Percentiles rank a stretch among this genome's conserved stretches.
phyloP scores from a whole-genome alignment of 83 land plant species.

The Diphasiastrum complanatum region DNA sequence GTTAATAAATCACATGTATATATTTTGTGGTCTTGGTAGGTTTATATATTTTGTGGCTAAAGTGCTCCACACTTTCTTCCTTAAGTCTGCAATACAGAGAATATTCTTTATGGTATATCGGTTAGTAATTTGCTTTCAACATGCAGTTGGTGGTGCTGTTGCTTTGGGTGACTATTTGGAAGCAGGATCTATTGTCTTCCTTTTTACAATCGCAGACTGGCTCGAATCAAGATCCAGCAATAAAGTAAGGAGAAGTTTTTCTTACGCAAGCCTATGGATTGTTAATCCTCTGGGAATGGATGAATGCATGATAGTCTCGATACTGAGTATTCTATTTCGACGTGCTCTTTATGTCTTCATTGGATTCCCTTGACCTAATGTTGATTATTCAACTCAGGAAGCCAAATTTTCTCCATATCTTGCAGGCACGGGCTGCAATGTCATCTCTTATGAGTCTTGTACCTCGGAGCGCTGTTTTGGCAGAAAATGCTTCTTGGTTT shows the following conservation, averaged over 20 bases:
- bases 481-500: no score
- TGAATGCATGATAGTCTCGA: no score
- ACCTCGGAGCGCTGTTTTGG: slow-evolving; percentile 63
- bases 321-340: background rate
- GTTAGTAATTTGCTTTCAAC: no score
- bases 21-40: no score
- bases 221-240: slow-evolving; percentile 69
- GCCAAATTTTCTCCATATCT: background rate
- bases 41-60: no score
- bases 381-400: background rate
- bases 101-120: no score
- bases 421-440: slow-evolving; percentile 71
- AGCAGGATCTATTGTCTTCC: slow-evolving; percentile 77
- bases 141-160: slow-evolving; percentile 68
- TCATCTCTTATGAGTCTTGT: slow-evolving; percentile 64
- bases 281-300: no score
- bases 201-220: slow-evolving; percentile 88
- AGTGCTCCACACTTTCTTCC: no score
- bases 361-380: background rate
- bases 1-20: no score
- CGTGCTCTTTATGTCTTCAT: background rate
- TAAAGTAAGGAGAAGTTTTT: slow-evolving; percentile 59
- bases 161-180: slow-evolving; percentile 60
- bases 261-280: no score
- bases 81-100: no score